A percentile compares a stretch with the other conserved stretches of the same genome.
Conservation (phyloP, 108 stramenopile genomes). For the Skeletonema tropicum region DNA sequence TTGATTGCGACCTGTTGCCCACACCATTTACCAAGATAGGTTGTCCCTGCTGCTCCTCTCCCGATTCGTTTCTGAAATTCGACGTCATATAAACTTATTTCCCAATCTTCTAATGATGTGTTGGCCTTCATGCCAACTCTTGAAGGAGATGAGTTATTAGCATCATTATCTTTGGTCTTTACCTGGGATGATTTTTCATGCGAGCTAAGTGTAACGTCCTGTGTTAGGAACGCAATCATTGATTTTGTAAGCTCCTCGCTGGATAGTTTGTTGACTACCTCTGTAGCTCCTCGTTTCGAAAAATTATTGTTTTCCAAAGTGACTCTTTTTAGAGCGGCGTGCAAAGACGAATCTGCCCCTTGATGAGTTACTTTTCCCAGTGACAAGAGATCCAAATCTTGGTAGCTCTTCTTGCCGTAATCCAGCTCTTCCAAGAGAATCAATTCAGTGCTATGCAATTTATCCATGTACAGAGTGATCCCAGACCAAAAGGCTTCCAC, state of each 20-base stretch:
- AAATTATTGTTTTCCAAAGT: neutral
- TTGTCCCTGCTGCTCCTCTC: constrained; percentile 68
- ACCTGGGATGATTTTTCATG: neutral
- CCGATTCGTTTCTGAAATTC: constrained; percentile 69
- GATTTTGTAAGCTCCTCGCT: neutral
- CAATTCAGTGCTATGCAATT: constrained; percentile 68
- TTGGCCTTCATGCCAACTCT: constrained; percentile 24
- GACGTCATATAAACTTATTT: constrained; percentile 73
- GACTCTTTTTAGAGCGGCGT: constrained; percentile 16
- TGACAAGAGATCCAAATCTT: constrained; percentile 20
- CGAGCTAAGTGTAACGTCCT: neutral
- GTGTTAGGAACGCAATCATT: constrained; percentile 1
- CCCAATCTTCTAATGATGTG: constrained; percentile 62
- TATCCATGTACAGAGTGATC: constrained; percentile 73
- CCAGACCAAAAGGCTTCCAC: constrained; percentile 61
- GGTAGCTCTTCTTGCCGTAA: constrained; percentile 15
- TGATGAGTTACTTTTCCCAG: neutral
- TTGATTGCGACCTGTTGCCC: constrained; percentile 75
- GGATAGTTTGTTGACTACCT: neutral
- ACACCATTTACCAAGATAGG: constrained; percentile 70
- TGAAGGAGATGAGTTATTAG: constrained; percentile 4
- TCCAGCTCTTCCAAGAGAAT: constrained; percentile 66
- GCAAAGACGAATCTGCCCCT: neutral
- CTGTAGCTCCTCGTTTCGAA: constrained; percentile 4
- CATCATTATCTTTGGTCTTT: constrained; percentile 10